Conservation (phyloP, 2,329 filamentous ascomycete genomes). For the Aspergillus fumigatiaffinis region DNA sequence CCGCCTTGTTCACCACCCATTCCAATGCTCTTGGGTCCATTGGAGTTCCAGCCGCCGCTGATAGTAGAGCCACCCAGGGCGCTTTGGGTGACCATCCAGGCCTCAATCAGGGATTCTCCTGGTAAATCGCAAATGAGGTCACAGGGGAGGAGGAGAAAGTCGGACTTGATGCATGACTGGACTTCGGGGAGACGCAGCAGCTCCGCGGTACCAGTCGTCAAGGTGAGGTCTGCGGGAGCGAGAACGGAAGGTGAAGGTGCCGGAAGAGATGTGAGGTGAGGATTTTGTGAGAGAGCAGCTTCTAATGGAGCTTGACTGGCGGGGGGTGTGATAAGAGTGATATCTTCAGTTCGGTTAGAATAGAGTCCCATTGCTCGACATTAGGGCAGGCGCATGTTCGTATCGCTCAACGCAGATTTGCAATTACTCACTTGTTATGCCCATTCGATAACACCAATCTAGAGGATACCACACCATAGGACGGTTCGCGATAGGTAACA, state of each 20-base stretch:
- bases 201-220: conserved; percentile 85
- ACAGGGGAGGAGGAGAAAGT: conserved; percentile 89
- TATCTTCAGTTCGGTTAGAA: conserved; percentile 25
- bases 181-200: conserved; percentile 82
- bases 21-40: conserved; percentile 44
- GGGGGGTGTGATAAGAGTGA: conserved; percentile 47
- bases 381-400: not conserved
- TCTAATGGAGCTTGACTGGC: conserved; percentile 41
- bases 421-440: conserved; percentile 40
- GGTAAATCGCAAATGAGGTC: conserved; percentile 88
- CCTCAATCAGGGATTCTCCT: conserved; percentile 75
- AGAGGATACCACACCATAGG: conserved; percentile 50
- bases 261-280: conserved; percentile 48
- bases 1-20: conserved; percentile 54
- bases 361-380: not conserved
- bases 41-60: conserved; percentile 33
- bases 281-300: conserved; percentile 47
- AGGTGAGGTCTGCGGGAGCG: conserved; percentile 69
- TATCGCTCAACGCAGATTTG: not conserved
- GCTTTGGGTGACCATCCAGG: conserved; percentile 84
- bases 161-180: conserved; percentile 69
- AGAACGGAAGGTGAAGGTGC: conserved; percentile 63
- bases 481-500: conserved; percentile 48
- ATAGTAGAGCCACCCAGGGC: conserved; percentile 61
- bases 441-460: conserved; percentile 48